Evolutionary conservation across 768 basidiomycete genomes (phyloP).

Genomic region (Boletus insuetus): DNA sequence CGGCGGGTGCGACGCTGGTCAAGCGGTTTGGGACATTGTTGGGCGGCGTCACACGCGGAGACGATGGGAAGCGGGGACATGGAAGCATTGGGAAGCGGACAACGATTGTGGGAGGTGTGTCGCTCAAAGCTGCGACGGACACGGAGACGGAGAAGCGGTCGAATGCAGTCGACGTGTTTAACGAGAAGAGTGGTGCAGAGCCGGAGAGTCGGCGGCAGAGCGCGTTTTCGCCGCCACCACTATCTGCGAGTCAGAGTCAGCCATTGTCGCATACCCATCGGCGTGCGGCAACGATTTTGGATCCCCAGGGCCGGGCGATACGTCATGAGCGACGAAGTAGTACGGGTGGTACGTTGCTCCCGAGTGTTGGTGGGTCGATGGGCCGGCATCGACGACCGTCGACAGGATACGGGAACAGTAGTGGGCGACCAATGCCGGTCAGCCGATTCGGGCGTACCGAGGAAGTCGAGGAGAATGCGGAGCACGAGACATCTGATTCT

Average conservation of each 20-base stretch:
- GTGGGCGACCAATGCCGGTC: constrained; percentile 35
- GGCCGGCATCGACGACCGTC: constrained; percentile 71
- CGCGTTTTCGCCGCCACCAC: constrained; percentile 28
- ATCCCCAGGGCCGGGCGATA: constrained; percentile 58
- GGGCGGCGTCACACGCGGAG: constrained; percentile 40
- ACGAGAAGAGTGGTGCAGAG: constrained; percentile 24
- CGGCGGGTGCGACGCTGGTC: constrained; percentile 69
- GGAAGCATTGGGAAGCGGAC: constrained; percentile 43
- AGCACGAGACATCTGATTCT: constrained; percentile 34
- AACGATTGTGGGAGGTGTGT: constrained; percentile 47
- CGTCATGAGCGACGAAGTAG: constrained; percentile 77
- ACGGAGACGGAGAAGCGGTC: constrained; percentile 32
- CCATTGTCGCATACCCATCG: constrained; percentile 61
- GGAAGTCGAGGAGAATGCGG: constrained; percentile 48
- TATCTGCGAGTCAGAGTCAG: constrained; percentile 50
- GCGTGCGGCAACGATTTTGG: constrained; percentile 74
- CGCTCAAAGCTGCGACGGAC: constrained; percentile 38
- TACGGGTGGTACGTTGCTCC: constrained; percentile 61
- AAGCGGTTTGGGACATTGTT: constrained; percentile 74
- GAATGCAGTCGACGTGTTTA: constrained; percentile 16
- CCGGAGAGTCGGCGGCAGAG: constrained; percentile 19
- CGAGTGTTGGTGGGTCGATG: constrained; percentile 50
- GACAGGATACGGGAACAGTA: constrained; percentile 49
- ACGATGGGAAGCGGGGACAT: constrained; percentile 41
- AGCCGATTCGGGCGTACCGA: constrained; percentile 50